phyloP scores from a whole-genome alignment of 352 stramenopile species.

The Phytopythium mirpurense region DNA sequence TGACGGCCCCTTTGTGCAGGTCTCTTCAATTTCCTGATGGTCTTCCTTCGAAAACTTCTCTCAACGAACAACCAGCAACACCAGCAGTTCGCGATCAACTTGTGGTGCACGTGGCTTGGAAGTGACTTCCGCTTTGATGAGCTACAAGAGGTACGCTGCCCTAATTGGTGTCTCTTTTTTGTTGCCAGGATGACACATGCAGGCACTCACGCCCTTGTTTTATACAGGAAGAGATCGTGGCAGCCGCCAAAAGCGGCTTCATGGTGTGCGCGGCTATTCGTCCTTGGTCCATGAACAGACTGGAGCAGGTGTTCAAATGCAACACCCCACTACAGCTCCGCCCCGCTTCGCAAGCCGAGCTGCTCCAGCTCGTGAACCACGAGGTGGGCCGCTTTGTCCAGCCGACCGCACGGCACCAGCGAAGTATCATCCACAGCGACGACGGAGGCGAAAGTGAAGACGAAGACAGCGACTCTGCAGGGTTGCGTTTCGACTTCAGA shows the following conservation, averaged over 20 bases:
- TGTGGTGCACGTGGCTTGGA: constrained; percentile 72
- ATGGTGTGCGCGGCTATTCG: constrained; percentile 26
- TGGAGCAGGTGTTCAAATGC: constrained; percentile 31
- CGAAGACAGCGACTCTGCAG: constrained; percentile 21
- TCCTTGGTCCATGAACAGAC: constrained; percentile 37
- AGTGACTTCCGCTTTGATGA: constrained; percentile 33
- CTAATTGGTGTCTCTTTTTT: neutral
- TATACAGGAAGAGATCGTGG: constrained; percentile 48
- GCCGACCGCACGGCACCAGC: constrained; percentile 9
- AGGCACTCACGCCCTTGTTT: constrained; percentile 1
- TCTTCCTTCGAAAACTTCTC: constrained; percentile 74
- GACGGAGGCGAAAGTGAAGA: constrained; percentile 17
- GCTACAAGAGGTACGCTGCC: constrained; percentile 51
- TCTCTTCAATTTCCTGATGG: constrained; percentile 78
- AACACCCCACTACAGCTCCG: constrained; percentile 15
- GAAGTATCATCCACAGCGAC: constrained; percentile 6
- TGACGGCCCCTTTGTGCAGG: constrained; percentile 24
- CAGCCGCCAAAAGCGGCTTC: constrained; percentile 46
- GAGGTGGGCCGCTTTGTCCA: constrained; percentile 40
- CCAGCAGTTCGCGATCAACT: constrained; percentile 54
- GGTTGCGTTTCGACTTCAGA: constrained; percentile 27
- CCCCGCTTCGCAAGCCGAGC: constrained; percentile 33
- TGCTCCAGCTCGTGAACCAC: constrained; percentile 30
- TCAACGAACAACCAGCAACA: constrained; percentile 37
- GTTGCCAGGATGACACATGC: neutral